Conservation (phyloP, 169 alveolate species). For the Plasmodium relictum region DNA sequence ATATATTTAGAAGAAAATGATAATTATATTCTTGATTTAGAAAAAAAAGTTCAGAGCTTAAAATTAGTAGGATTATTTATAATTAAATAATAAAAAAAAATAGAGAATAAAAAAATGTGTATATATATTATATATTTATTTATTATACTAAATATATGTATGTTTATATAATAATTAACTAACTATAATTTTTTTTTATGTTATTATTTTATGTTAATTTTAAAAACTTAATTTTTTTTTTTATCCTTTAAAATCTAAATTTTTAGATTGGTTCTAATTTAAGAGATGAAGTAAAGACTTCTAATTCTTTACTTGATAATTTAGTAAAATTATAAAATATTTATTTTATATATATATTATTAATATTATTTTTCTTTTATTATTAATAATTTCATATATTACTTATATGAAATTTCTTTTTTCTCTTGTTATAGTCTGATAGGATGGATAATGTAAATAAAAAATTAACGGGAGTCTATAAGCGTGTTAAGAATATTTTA, state of each 20-base stretch:
- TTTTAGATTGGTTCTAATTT: conserved; percentile 67
- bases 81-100: background rate
- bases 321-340: conserved; percentile 14
- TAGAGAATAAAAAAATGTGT: no score
- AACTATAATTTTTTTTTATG: conserved; percentile 8
- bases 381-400: background rate
- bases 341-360: background rate
- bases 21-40: conserved; percentile 67
- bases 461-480: conserved; percentile 67
- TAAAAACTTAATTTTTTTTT: no score
- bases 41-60: conserved; percentile 62
- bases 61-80: conserved; percentile 31
- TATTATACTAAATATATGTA: no score
- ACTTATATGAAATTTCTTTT: background rate
- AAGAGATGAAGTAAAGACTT: conserved; percentile 71
- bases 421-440: conserved; percentile 35
- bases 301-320: conserved; percentile 58
- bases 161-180: background rate
- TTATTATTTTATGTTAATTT: no score
- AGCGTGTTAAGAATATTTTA: conserved; percentile 58
- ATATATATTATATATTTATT: no score
- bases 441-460: conserved; percentile 63
- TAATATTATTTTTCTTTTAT: background rate
- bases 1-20: conserved; percentile 75
- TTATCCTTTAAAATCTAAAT: no score